Base-by-base conservation (phyloP, 306 rosid species). In the Sicyos edulis region DNA sequence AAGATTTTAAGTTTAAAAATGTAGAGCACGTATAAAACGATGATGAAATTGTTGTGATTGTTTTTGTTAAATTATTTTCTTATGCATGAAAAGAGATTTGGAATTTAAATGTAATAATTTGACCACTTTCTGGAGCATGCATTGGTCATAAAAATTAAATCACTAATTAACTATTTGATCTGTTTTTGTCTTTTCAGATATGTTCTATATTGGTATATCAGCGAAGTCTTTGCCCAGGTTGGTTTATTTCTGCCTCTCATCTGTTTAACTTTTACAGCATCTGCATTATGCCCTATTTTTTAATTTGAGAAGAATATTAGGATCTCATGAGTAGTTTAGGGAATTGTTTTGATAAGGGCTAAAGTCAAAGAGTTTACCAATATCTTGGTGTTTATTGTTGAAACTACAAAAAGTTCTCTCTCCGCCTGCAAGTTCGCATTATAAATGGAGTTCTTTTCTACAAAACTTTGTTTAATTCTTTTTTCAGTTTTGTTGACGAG, bases 161-260 rank as follows among this genome's bases (percentile, higher is more conserved):
- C 53, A 55, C 4, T 6, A 37, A 66, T 72, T 83, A 56, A 79
- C 60, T 44, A 45, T 74, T 72, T 32, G 37, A 32, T 32, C 56
- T 64, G 53, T 80, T 68, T 29, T 75, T 71, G 11, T 42, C 47
- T 56, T 68, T 82, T 66, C 90, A 93, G 98, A 76, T 87, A 83
- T 57, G 86, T 86, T 55, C 64, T 92, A 65, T 87, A 85, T 78
- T 78, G 88, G 75, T 92, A 92, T 82, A 73, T 84, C 84, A 84
- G 96, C 45, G 98, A 88, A 91, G 90, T 92, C 73, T 83, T 42
- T 51, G 63, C 82, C 73, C 91, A 90, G 98, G 98, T 92, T 83
- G 98, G 98, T 92, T 84, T 45, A 53, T 57, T 79, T 55, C 34
- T 74, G 26, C 52, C 58, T 72, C 70, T 12, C 62, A 55, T 56